A percentile compares a stretch with the other conserved stretches of the same genome.
Evolutionary conservation across 2,329 filamentous ascomycete genomes (phyloP).

Genomic region (Daldinia sp.): DNA sequence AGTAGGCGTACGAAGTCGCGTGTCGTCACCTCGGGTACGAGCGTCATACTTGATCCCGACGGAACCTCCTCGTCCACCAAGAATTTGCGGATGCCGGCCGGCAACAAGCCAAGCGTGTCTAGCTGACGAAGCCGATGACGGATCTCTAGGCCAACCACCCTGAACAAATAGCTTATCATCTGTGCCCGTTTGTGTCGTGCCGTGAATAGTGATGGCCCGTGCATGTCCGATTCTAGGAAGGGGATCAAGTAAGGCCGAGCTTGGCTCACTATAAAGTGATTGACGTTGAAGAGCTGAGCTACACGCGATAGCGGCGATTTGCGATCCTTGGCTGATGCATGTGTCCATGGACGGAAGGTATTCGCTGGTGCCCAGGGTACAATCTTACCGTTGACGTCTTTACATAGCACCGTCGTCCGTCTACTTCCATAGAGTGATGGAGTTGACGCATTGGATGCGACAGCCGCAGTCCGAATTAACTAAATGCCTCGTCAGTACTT

Average conservation of each 20-base stretch:
- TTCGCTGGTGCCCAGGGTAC: constrained; percentile 75
- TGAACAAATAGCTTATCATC: constrained; percentile 65
- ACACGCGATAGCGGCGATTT: constrained; percentile 74
- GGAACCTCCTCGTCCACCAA: constrained; percentile 85
- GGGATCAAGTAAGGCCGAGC: constrained; percentile 89
- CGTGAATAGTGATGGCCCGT: constrained; percentile 72
- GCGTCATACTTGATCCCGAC: constrained; percentile 73
- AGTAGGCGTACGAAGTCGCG: constrained; percentile 79
- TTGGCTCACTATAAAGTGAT: constrained; percentile 95
- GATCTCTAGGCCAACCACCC: constrained; percentile 78
- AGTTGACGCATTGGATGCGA: constrained; percentile 76
- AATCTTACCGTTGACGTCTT: constrained; percentile 76
- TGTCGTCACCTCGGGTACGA: constrained; percentile 80
- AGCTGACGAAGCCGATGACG: constrained; percentile 83
- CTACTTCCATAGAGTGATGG: constrained; percentile 71
- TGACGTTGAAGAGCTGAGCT: constrained; percentile 87
- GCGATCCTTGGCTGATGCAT: constrained; percentile 70
- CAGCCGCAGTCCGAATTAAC: constrained; percentile 82
- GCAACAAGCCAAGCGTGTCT: constrained; percentile 78
- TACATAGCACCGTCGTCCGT: constrained; percentile 75
- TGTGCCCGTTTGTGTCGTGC: constrained; percentile 66
- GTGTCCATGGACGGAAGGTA: constrained; percentile 74
- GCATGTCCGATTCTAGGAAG: constrained; percentile 82
- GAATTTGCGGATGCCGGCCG: constrained; percentile 74
- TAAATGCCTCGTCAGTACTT: constrained; percentile 29